phyloP scores from a whole-genome alignment of 2,329 filamentous ascomycete species.

The Botrytis porri region DNA sequence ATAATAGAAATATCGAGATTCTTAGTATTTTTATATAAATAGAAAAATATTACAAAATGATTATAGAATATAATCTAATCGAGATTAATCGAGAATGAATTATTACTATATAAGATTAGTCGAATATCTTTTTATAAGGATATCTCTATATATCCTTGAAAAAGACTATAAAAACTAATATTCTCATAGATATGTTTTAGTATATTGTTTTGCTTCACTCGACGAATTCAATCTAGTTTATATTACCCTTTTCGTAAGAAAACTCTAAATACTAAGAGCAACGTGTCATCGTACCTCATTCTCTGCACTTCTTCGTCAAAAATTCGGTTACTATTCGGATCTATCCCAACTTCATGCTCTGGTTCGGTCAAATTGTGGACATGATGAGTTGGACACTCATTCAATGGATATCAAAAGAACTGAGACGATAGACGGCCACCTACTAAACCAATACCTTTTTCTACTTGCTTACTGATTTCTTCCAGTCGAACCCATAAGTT shows the following conservation, averaged over 20 bases:
- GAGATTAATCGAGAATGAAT: no score
- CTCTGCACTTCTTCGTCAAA: not conserved
- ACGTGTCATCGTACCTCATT: not conserved
- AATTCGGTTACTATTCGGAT: not conserved
- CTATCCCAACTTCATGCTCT: not conserved
- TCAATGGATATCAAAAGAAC: not conserved
- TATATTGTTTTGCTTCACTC: not conserved
- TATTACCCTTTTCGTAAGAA: not conserved
- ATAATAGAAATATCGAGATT: no score
- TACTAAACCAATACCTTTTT: not conserved
- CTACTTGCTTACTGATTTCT: not conserved
- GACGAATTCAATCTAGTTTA: not conserved
- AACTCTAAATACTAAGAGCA: not conserved
- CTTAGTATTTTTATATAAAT: no score
- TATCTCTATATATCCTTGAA: no score
- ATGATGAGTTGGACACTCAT: not conserved
- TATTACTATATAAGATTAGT: no score
- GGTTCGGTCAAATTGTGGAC: conserved; percentile 6
- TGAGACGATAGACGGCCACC: not conserved
- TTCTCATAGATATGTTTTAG: no score
- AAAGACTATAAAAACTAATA: no score
- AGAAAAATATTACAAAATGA: no score
- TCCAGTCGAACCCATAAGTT: not conserved
- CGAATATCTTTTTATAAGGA: no score
- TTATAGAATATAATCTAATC: no score